phyloP scores from a whole-genome alignment of 768 basidiomycete species.

The Gelatoporia subvermispora region DNA sequence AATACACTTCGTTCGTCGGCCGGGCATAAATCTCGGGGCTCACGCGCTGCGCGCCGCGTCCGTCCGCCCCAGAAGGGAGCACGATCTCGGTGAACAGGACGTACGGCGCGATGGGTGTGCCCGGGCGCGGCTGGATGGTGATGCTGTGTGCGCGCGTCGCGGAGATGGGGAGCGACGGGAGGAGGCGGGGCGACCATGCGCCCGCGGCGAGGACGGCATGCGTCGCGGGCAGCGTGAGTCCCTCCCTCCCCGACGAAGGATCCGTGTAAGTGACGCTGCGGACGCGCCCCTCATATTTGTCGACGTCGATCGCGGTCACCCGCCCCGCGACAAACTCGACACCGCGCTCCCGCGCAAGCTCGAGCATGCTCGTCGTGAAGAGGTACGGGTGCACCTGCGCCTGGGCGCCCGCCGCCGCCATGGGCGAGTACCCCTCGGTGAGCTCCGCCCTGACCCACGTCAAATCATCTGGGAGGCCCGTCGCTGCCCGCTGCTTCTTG shows the following conservation, averaged over 20 bases:
- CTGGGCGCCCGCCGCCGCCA: conserved; percentile 53
- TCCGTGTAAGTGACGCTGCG: conserved; percentile 42
- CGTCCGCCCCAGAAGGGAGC: conserved; percentile 24
- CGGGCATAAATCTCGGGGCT: conserved; percentile 72
- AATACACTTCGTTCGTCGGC: conserved; percentile 65
- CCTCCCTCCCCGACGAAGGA: conserved; percentile 16
- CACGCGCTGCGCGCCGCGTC: conserved; percentile 19
- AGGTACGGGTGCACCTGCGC: conserved; percentile 76
- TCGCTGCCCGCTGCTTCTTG: conserved; percentile 6
- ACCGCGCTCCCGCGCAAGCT: conserved; percentile 53
- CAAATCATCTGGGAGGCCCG: conserved; percentile 28
- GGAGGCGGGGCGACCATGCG: conserved; percentile 71
- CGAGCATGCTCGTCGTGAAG: conserved; percentile 70
- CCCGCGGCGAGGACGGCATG: conserved; percentile 79
- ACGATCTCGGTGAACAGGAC: conserved; percentile 80
- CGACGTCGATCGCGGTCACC: conserved; percentile 42
- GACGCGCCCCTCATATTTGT: conserved; percentile 30
- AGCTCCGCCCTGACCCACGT: conserved; percentile 39
- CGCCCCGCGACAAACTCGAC: conserved; percentile 43
- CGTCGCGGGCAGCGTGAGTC: conserved; percentile 47
- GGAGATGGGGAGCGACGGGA: conserved; percentile 53
- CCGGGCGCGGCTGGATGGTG: conserved; percentile 47
- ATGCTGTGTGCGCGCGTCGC: conserved; percentile 72
- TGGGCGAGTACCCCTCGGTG: conserved; percentile 56
- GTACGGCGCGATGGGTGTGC: conserved; percentile 57